These are phyloP conservation scores for Ceratocystis lukuohia DNA, from an alignment of 2,329 filamentous ascomycete genomes.

Conservation along the genomic window DNA sequence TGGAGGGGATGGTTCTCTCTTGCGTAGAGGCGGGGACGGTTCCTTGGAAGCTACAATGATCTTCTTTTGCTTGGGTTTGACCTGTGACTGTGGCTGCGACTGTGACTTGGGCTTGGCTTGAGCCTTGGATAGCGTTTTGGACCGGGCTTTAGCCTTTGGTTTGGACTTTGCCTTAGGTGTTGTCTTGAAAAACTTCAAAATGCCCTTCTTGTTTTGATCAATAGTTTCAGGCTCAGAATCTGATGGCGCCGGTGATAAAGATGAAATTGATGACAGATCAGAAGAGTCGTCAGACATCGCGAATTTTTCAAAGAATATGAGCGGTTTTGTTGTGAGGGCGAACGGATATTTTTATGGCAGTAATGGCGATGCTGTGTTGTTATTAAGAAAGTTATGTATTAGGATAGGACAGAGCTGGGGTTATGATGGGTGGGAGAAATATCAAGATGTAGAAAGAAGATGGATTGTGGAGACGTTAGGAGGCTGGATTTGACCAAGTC, in stretches of 20 bases:
- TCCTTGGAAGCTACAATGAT: constrained; percentile 28
- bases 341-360: neutral
- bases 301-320: neutral
- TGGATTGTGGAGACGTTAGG: constrained; percentile 17
- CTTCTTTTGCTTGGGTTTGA: constrained; percentile 23
- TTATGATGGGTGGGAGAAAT: neutral
- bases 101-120: constrained; percentile 34
- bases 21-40: constrained; percentile 53
- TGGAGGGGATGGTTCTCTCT: constrained; percentile 73
- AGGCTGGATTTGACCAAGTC: constrained; percentile 13
- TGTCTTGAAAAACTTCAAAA: constrained; percentile 49
- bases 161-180: constrained; percentile 26
- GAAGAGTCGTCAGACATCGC: constrained; percentile 42
- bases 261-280: constrained; percentile 47
- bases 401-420: neutral
- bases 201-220: constrained; percentile 42
- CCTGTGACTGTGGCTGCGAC: neutral
- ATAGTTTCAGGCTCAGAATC: constrained; percentile 41
- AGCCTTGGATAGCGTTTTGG: constrained; percentile 23
- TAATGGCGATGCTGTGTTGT: constrained; percentile 1
- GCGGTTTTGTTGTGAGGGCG: neutral
- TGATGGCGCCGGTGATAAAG: constrained; percentile 33
- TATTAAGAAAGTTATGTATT: neutral
- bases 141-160: constrained; percentile 19
- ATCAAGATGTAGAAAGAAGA: constrained; percentile 10